Percentiles rank a stretch among this genome's conserved stretches.
phyloP scores from a whole-genome alignment of 805 yeast species.

The Wilhelminamyces savonicus region DNA sequence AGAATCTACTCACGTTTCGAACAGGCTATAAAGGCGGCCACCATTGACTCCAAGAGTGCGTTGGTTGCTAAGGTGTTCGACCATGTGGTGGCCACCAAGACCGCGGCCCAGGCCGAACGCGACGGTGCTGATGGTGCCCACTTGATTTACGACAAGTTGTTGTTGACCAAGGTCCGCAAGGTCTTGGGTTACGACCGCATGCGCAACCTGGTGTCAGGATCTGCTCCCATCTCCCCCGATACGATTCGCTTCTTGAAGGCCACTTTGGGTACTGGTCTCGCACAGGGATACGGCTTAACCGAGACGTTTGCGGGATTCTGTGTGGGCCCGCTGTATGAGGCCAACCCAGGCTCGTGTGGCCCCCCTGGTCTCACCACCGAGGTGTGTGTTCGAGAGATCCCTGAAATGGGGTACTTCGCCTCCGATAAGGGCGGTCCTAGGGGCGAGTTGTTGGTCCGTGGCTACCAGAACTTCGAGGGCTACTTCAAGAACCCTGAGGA shows the following conservation, averaged over 20 bases:
- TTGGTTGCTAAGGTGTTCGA: slow-evolving; percentile 12
- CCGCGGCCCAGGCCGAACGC: slow-evolving; percentile 6
- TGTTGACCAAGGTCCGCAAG: slow-evolving; percentile 27
- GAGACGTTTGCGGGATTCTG: slow-evolving; percentile 21
- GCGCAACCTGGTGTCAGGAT: slow-evolving; percentile 16
- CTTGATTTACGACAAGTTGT: slow-evolving; percentile 7
- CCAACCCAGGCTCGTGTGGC: slow-evolving; percentile 19
- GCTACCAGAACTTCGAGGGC: slow-evolving; percentile 17
- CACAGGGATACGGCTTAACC: slow-evolving; percentile 32
- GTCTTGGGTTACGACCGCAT: slow-evolving; percentile 27
- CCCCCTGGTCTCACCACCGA: slow-evolving; percentile 12
- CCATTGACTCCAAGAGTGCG: slow-evolving; percentile 12
- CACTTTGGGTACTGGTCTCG: slow-evolving; percentile 15
- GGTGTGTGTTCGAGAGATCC: slow-evolving; percentile 15
- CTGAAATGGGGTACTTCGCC: slow-evolving; percentile 17
- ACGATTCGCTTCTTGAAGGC: slow-evolving; percentile 18
- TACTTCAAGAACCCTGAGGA: slow-evolving; percentile 21
- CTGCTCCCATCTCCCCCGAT: slow-evolving; percentile 18
- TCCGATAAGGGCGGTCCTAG: slow-evolving; percentile 19
- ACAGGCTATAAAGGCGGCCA: slow-evolving; percentile 17
- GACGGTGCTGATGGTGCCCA: slow-evolving; percentile 15
- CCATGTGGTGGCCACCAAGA: too few relatives aligned
- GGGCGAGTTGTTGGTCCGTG: slow-evolving; percentile 21
- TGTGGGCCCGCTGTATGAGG: slow-evolving; percentile 11
- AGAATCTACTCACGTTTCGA: slow-evolving; percentile 21